Percentiles rank a stretch among this genome's conserved stretches.
phyloP scores from a whole-genome alignment of 495 filamentous ascomycete genomes.

The Xylaria telfairii region DNA sequence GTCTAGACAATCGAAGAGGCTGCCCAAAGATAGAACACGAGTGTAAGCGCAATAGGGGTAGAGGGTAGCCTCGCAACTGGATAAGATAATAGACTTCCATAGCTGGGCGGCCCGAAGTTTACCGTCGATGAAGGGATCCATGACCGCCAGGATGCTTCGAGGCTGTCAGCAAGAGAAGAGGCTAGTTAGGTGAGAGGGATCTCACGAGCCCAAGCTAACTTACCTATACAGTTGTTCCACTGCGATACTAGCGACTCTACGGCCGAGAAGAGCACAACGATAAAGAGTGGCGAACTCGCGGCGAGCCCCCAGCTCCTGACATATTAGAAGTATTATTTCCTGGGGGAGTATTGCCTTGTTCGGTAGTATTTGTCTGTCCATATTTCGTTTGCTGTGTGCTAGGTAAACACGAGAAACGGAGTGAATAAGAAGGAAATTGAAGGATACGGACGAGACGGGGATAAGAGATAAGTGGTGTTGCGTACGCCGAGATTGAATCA shows the following conservation, averaged over 20 bases:
- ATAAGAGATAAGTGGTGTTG: neutral
- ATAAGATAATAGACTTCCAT: conserved; percentile 74
- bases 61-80: conserved; percentile 65
- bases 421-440: neutral
- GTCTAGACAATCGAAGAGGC: conserved; percentile 63
- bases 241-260: conserved; percentile 60
- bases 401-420: neutral
- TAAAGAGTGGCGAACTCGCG: conserved; percentile 64
- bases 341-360: conserved; percentile 49
- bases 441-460: neutral
- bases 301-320: conserved; percentile 57
- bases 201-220: conserved; percentile 15
- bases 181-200: neutral
- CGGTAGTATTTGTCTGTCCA: conserved; percentile 44
- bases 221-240: conserved; percentile 70
- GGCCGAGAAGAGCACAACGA: conserved; percentile 57
- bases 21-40: conserved; percentile 64
- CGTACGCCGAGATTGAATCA: neutral
- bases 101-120: conserved; percentile 61
- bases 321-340: conserved; percentile 67
- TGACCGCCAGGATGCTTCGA: conserved; percentile 43
- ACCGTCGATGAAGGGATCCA: conserved; percentile 23
- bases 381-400: neutral
- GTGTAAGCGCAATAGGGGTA: conserved; percentile 76
- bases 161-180: conserved; percentile 25